Base-by-base conservation (phyloP, 75 land plant species). In the Sequoiadendron giganteum region DNA sequence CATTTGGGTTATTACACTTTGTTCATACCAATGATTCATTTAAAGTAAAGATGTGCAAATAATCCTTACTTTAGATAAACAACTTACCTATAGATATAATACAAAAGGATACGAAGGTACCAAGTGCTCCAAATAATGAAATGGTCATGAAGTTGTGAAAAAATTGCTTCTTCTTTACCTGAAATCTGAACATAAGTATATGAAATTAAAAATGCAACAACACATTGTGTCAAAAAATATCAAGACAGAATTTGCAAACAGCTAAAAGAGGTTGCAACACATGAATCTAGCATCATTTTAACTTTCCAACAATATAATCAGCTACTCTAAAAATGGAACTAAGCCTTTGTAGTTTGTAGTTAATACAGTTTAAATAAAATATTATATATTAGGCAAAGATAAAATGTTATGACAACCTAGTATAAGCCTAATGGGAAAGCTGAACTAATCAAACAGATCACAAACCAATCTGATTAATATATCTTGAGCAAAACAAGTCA, bases 131-230 rank as follows among this genome's bases (percentile, higher is more conserved):
- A 85, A 81, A 90, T n/a, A 88, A 55, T 61, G 88, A 42, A 36
- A 90, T 90, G 38, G 89, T 68, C 4, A 58, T 34, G 85, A 90
- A 90, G 82, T 90, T 90, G 38, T 78, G 86, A 77, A 90, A 90
- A 84, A 90, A 90, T 87, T 90, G 91, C 45, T 90, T 90, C 58
- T 90, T 90, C 89, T 90, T 90, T 28, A 90, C 91, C 86, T 90
- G 91, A 43, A 90, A 90, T n/a, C 90, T 90, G 49, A 18, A 90
- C 30, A 73, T 21, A 19, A 10, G 36, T 54, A 58, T 86, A 45
- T 30, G 15, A 73, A 68, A 28, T 68, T 28, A 68, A 25, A 68
- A 21, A 68, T 25, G n/a, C 19, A 68, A n/a, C 30, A 30, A 73
- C 77, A 73, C 11, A 32, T 73, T 3, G 28, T 6, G 8, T 73